phyloP scores from a whole-genome alignment of 352 stramenopile genomes.

The Phytophthora brassicae region DNA sequence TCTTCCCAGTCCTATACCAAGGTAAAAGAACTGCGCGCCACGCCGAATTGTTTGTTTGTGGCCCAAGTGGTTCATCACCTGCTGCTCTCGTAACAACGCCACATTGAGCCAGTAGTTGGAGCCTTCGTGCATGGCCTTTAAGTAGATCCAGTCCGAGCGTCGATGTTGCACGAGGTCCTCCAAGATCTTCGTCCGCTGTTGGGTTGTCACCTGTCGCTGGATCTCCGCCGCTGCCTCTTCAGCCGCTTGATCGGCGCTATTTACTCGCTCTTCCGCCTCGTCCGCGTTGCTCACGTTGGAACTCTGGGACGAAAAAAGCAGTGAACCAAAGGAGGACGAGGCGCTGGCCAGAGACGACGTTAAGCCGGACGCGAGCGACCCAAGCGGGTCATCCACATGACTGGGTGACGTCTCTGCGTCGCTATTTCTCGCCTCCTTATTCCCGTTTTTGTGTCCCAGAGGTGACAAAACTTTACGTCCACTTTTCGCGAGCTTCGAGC shows the following conservation, averaged over 20 bases:
- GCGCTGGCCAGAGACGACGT: conserved; percentile 42
- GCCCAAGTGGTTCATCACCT: conserved; percentile 63
- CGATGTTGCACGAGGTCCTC: conserved; percentile 75
- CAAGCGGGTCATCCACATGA: conserved; percentile 20
- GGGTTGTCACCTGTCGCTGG: conserved; percentile 51
- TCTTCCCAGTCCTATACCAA: conserved; percentile 67
- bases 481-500: conserved; percentile 56
- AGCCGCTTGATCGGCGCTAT: conserved; percentile 5
- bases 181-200: conserved; percentile 73
- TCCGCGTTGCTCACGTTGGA: conserved; percentile 21
- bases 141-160: conserved; percentile 77
- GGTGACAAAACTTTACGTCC: conserved; percentile 60
- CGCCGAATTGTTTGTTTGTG: conserved; percentile 60
- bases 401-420: conserved; percentile 13
- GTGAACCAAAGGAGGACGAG: conserved; percentile 43
- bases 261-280: conserved; percentile 1
- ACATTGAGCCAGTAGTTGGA: conserved; percentile 86
- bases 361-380: conserved; percentile 24
- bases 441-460: conserved; percentile 9
- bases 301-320: conserved; percentile 46
- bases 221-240: conserved; percentile 30
- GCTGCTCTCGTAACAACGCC: conserved; percentile 62
- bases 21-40: conserved; percentile 80
- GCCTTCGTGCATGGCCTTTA: conserved; percentile 80
- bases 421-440: neutral